These are phyloP conservation scores for Henckelia pumila DNA, from an alignment of 257 asterid genomes.

Conservation along the genomic window DNA sequence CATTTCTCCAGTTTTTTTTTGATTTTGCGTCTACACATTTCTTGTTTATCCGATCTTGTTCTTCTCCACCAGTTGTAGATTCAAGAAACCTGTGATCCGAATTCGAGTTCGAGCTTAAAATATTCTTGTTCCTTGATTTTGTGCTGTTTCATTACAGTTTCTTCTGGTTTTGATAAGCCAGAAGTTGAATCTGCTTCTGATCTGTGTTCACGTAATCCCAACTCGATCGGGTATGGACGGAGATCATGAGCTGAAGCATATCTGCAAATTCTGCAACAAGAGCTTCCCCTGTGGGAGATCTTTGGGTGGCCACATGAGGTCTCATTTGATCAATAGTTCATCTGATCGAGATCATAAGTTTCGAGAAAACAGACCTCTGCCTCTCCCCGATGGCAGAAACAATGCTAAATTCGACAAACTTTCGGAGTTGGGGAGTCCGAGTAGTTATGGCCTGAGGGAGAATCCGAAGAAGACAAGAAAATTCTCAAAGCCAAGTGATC, in stretches of 20 bases:
- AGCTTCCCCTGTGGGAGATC: conserved; percentile 62
- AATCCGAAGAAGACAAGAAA: conserved; percentile 41
- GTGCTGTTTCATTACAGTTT: background rate
- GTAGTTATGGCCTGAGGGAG: conserved; percentile 25
- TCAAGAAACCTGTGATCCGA: background rate
- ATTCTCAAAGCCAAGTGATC: conserved; percentile 25
- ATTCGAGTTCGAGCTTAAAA: background rate
- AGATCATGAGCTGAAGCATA: conserved; percentile 42
- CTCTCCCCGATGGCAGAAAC: conserved; percentile 24
- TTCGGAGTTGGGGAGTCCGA: conserved; percentile 12
- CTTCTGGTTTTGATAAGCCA: background rate
- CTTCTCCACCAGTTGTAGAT: conserved; percentile 20
- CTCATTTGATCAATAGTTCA: conserved; percentile 63
- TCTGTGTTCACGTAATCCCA: background rate
- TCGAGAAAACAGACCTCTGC: conserved; percentile 46
- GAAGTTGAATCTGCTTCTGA: conserved; percentile 14
- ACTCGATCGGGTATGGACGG: conserved; percentile 41
- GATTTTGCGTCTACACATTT: conserved; percentile 11
- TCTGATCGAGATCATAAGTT: conserved; percentile 30
- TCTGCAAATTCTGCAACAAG: conserved; percentile 73
- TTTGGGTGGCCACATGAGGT: conserved; percentile 77
- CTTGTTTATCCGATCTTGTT: conserved; percentile 31
- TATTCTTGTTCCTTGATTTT: background rate
- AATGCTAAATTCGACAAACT: background rate
- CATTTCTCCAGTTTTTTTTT: background rate